Evolutionary conservation across 169 alveolate species (phyloP), one percentile per base, ranked within the genome.

Genomic region (Cyclospora cayetanensis): DNA sequence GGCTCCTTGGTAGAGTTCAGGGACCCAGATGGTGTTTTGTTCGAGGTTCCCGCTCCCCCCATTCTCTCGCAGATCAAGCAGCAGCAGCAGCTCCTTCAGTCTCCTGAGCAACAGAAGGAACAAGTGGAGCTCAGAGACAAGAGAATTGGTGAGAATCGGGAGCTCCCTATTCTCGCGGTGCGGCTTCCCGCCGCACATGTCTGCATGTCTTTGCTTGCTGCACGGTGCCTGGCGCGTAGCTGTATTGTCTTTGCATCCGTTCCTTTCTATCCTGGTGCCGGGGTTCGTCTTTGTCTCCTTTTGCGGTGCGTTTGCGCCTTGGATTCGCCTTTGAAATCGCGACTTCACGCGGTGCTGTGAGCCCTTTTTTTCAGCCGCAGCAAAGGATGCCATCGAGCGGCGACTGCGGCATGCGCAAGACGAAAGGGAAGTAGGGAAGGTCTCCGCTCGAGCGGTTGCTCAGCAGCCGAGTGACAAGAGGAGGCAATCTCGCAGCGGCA

Each of bases 11-110:
- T 79, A 27, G 35, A n/a, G 46, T 79, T 79, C 37, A 53, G 88
- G 15, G 88, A 79, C 72, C 88, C 88, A 0, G 88, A 79, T 34
- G 88, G 88, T 22, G 88, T 79, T n/a, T 50, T 79, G 35, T 79
- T 79, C 50, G 88, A 79, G 11, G 88, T 79, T 22, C 88, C 88
- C 2, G 66, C 88, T 31, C 88, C 88, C 27, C 88, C 88, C 37
- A 79, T 79, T 31, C 88, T 79, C 72, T n/a, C 88, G 31, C 68
- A 41, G 72, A 22, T 79, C 25, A 79, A 79, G 72, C 88, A 79
- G 88, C 88, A 79, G 88, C 88, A 79, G 72, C 55, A 53, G 46
- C 72, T 60, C 22, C 74, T 60, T 29, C 74, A 18, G 74, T 60
- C 74, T 18, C 74, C 74, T 20, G 74, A 60, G 74, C 74, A 60